These are phyloP conservation scores for Verbena officinalis DNA, from an alignment of 257 asterid genomes.

Conservation along the genomic window DNA sequence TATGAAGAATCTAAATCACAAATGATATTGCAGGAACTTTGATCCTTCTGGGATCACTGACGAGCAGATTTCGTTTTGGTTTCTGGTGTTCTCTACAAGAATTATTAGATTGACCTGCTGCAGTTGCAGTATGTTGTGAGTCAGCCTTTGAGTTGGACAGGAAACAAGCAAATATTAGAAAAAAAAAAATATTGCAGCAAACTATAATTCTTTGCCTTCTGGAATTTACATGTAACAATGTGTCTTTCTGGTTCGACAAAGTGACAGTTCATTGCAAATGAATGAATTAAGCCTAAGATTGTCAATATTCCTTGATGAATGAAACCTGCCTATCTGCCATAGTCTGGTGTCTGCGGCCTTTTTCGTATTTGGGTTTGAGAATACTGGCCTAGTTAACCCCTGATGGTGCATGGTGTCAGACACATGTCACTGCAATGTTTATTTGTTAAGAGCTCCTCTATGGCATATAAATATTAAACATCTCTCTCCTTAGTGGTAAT, in stretches of 20 bases:
- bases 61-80: conserved; percentile 54
- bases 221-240: conserved; percentile 30
- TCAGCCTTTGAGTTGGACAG: conserved; percentile 49
- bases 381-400: conserved; percentile 19
- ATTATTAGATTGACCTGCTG: conserved; percentile 53
- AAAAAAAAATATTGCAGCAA: conserved; percentile 31
- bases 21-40: conserved; percentile 77
- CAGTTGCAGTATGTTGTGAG: conserved; percentile 43
- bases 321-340: conserved; percentile 21
- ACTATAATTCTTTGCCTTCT: conserved; percentile 32
- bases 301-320: conserved; percentile 32
- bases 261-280: conserved; percentile 32
- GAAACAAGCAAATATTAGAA: conserved; percentile 34
- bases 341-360: conserved; percentile 27
- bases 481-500: conserved; percentile 31
- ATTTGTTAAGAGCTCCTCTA: conserved; percentile 30
- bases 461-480: conserved; percentile 34
- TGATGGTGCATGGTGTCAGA: conserved; percentile 38
- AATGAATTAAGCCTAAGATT: conserved; percentile 34
- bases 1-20: conserved; percentile 50
- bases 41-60: conserved; percentile 52
- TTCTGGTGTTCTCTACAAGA: conserved; percentile 50
- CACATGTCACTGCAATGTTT: conserved; percentile 28
- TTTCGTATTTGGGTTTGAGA: conserved; percentile 17
- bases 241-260: conserved; percentile 32